phyloP scores from a whole-genome alignment of 257 asterid genomes.

The Ocimum tenuiflorum region DNA sequence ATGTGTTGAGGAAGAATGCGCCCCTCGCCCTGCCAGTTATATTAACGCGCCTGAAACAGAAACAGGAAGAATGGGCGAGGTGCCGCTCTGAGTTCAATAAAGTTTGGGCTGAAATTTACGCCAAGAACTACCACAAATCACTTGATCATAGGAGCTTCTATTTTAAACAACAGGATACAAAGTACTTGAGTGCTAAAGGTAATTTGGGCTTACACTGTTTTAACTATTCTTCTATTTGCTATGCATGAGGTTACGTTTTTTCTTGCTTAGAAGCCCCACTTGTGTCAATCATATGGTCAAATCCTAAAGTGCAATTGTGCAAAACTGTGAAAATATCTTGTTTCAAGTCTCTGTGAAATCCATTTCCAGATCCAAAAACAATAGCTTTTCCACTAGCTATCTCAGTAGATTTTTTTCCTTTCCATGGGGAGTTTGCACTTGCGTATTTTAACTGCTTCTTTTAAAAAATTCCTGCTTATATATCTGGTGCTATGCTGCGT shows the following conservation, averaged over 20 bases:
- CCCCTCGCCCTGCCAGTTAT: conserved; percentile 83
- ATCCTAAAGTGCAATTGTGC: not conserved
- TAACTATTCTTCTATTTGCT: conserved; percentile 14
- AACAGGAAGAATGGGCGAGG: conserved; percentile 95
- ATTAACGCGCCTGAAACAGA: conserved; percentile 90
- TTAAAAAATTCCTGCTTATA: not conserved
- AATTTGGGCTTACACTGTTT: conserved; percentile 24
- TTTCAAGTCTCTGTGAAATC: not conserved
- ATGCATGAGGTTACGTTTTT: conserved; percentile 10
- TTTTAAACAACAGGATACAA: conserved; percentile 93
- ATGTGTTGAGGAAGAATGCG: conserved; percentile 79
- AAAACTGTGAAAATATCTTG: not conserved
- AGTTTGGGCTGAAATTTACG: conserved; percentile 92
- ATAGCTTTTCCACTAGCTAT: not conserved
- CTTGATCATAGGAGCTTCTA: conserved; percentile 96
- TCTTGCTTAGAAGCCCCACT: not conserved
- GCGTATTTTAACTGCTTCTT: not conserved
- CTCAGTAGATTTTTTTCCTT: not conserved
- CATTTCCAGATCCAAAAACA: not conserved
- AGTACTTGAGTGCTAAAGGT: conserved; percentile 94
- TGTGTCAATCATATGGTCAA: not conserved
- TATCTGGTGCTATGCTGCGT: not conserved
- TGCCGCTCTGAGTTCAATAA: conserved; percentile 89
- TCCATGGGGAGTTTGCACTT: not conserved
- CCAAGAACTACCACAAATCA: conserved; percentile 91